Conservation (phyloP, 1,284 basidiomycete species). For the Fomes fomentarius region DNA sequence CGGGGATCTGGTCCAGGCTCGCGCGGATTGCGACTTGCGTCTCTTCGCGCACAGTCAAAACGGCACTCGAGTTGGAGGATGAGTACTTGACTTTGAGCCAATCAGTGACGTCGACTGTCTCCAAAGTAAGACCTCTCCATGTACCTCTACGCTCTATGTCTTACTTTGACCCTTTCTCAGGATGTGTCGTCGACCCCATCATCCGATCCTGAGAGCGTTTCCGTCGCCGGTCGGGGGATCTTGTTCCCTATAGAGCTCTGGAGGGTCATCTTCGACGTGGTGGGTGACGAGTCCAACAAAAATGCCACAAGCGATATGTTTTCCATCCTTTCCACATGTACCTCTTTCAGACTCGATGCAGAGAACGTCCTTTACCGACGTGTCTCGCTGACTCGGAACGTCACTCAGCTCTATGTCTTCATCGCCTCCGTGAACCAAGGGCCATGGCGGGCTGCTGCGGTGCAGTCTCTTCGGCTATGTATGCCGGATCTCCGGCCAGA, state of each 20-base stretch:
- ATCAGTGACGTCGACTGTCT: background rate
- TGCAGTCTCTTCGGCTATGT: background rate
- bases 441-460: background rate
- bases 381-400: background rate
- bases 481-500: background rate
- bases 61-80: background rate
- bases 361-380: background rate
- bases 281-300: background rate
- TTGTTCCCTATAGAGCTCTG: background rate
- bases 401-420: background rate
- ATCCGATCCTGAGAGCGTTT: background rate
- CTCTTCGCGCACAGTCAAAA: background rate
- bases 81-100: background rate
- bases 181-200: too few species aligned
- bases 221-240: background rate
- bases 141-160: too few species aligned
- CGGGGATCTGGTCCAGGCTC: background rate
- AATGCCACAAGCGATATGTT: background rate
- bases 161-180: too few species aligned
- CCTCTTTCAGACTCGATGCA: background rate
- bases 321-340: background rate
- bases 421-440: background rate
- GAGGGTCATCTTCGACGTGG: background rate
- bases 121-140: background rate
- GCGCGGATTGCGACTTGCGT: background rate